Evolutionary conservation across 1,284 basidiomycete genomes (phyloP).

Genomic region (Cutaneotrichosporon sp.): DNA sequence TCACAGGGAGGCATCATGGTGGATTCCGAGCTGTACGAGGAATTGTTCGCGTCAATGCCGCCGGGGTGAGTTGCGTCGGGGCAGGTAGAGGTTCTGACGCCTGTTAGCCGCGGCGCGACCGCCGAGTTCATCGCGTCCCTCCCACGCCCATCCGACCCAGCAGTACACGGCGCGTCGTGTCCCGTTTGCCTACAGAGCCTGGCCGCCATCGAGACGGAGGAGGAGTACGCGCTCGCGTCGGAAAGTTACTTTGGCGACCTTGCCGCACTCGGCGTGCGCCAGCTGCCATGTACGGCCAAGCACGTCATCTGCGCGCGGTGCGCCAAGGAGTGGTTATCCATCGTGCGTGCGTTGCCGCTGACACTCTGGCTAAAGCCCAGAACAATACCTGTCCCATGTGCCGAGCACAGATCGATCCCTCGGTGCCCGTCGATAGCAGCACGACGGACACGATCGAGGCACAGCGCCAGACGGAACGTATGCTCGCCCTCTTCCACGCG

Average conservation of each 20-base stretch:
- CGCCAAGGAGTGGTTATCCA: conserved; percentile 11
- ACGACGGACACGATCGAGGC: conserved; percentile 7
- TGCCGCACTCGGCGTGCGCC: conserved; percentile 15
- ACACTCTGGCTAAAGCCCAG: conserved; percentile 3
- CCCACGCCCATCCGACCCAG: conserved; percentile 2
- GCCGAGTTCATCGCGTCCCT: conserved; percentile 17
- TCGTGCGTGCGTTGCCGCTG: conserved; percentile 5
- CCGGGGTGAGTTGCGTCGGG: conserved; percentile 7
- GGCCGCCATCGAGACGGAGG: conserved; percentile 19
- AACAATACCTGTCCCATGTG: conserved; percentile 25
- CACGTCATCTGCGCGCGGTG: conserved; percentile 24
- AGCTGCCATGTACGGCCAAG: conserved; percentile 12
- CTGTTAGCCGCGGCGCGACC: conserved; percentile 11
- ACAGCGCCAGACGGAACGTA: conserved; percentile 17
- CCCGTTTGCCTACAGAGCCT: conserved; percentile 21
- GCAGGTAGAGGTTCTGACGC: no score
- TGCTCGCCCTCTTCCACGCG: conserved; percentile 18
- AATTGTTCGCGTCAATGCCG: conserved; percentile 14
- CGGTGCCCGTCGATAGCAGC: not conserved
- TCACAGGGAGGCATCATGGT: conserved; percentile 14
- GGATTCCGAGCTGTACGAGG: conserved; percentile 21
- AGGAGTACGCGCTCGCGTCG: conserved; percentile 24
- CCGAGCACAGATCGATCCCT: conserved; percentile 15
- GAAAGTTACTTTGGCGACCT: conserved; percentile 17
- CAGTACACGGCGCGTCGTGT: conserved; percentile 6